These are phyloP conservation scores for Chytridium lagenaria DNA, from an alignment of 371 early-diverging fungal species.

Conservation along the genomic window DNA sequence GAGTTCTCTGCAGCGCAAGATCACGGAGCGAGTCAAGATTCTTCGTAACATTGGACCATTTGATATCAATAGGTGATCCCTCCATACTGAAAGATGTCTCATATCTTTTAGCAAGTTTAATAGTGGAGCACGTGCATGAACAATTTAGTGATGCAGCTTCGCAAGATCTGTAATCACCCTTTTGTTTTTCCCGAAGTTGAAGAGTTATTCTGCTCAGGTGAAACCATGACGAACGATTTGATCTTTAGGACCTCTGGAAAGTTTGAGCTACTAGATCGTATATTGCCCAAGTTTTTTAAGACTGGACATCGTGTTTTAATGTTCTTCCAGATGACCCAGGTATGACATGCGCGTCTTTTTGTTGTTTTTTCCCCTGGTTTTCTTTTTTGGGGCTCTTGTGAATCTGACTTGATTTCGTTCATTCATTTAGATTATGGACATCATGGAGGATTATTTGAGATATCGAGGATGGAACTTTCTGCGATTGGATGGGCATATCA, in stretches of 20 bases:
- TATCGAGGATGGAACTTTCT: slow-evolving; percentile 81
- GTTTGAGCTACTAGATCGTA: slow-evolving; percentile 96
- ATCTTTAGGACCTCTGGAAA: slow-evolving; percentile 92
- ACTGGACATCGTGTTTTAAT: slow-evolving; percentile 94
- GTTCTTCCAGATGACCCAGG: slow-evolving; percentile 99
- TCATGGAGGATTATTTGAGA: slow-evolving; percentile 94
- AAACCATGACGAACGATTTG: slow-evolving; percentile 52
- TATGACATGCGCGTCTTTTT: neutral
- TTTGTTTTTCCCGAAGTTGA: slow-evolving; percentile 98
- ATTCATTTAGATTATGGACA: slow-evolving; percentile 80
- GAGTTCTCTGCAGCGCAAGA: slow-evolving; percentile 81
- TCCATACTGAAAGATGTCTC: neutral
- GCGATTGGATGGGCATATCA: slow-evolving; percentile 96
- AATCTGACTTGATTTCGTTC: too few relatives aligned
- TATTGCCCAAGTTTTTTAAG: slow-evolving; percentile 87
- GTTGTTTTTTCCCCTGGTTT: neutral
- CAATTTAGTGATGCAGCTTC: slow-evolving; percentile 99
- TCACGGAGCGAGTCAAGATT: slow-evolving; percentile 56
- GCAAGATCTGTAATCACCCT: slow-evolving; percentile 99
- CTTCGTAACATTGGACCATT: slow-evolving; percentile 53
- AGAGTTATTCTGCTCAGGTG: slow-evolving; percentile 56
- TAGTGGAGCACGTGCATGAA: slow-evolving; percentile 76
- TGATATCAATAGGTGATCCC: slow-evolving; percentile 53
- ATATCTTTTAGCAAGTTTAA: slow-evolving; percentile 2
- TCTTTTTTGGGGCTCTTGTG: neutral